These are phyloP conservation scores for Spinacia oleracea DNA, from an alignment of 179 eudicot genomes.

Conservation along the genomic window DNA sequence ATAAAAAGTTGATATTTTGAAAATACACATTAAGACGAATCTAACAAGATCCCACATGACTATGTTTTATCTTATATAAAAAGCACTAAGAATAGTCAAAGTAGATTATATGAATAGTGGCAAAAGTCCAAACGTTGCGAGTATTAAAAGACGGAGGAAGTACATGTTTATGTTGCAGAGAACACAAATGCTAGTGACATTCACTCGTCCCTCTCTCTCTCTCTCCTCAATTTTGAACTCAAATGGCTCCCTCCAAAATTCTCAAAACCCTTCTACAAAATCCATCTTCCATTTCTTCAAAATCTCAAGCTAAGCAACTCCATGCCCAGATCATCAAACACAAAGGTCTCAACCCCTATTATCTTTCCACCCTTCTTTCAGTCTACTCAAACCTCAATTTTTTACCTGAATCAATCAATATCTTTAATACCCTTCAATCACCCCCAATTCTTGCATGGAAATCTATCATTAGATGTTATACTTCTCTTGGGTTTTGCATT, in stretches of 20 bases:
- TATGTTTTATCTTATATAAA: too few species aligned
- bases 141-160: too few species aligned
- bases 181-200: too few species aligned
- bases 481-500: conserved; percentile 39
- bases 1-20: too few species aligned
- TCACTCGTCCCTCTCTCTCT: too few species aligned
- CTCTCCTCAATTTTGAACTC: neutral
- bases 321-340: conserved; percentile 72
- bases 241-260: conserved; percentile 24
- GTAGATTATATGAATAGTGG: too few species aligned
- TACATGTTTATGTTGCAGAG: too few species aligned
- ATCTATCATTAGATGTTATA: conserved; percentile 58
- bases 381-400: conserved; percentile 55
- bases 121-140: too few species aligned
- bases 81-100: too few species aligned
- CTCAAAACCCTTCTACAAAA: conserved; percentile 39
- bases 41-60: too few species aligned
- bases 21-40: too few species aligned
- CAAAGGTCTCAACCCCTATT: conserved; percentile 13
- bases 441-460: conserved; percentile 59
- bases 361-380: conserved; percentile 41
- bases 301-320: conserved; percentile 62
- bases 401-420: conserved; percentile 39
- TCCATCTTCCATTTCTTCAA: conserved; percentile 47
- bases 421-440: conserved; percentile 45